Percentiles rank a stretch among this genome's conserved stretches.
These are phyloP conservation scores for Athelia sp. DNA, from an alignment of 1,284 basidiomycete genomes.

Conservation along the genomic window DNA sequence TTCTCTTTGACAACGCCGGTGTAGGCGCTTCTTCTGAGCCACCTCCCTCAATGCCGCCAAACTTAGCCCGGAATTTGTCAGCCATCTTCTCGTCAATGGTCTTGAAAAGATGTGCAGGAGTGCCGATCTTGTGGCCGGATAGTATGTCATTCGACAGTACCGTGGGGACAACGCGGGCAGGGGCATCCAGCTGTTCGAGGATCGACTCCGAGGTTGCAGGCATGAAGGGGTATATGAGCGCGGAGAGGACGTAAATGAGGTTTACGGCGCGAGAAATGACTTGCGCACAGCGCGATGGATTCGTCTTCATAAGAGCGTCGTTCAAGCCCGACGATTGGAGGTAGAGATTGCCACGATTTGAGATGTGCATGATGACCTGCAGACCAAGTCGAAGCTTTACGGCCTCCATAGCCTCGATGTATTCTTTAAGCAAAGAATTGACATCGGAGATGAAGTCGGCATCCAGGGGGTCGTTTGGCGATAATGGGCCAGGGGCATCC, in stretches of 20 bases:
- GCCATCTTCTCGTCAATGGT: slow-evolving; percentile 91
- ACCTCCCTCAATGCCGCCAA: slow-evolving; percentile 56
- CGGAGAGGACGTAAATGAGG: slow-evolving; percentile 88
- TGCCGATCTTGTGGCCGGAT: slow-evolving; percentile 82
- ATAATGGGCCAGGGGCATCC: slow-evolving; percentile 63
- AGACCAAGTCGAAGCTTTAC: slow-evolving; percentile 90
- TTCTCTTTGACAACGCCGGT: slow-evolving; percentile 47
- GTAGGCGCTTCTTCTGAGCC: slow-evolving; percentile 32
- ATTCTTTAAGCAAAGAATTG: slow-evolving; percentile 78
- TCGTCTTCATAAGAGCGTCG: slow-evolving; percentile 82
- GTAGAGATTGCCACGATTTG: slow-evolving; percentile 91
- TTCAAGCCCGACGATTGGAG: slow-evolving; percentile 89
- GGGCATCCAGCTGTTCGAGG: slow-evolving; percentile 87
- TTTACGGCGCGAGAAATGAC: slow-evolving; percentile 90
- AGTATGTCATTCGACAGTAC: slow-evolving; percentile 77
- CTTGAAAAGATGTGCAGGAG: slow-evolving; percentile 90
- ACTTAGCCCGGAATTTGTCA: slow-evolving; percentile 78
- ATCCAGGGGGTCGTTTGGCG: slow-evolving; percentile 67
- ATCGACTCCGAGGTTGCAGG: slow-evolving; percentile 84
- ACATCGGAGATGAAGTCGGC: slow-evolving; percentile 79
- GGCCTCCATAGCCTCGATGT: slow-evolving; percentile 85
- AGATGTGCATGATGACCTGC: slow-evolving; percentile 86
- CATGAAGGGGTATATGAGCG: slow-evolving; percentile 94
- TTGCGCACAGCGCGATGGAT: slow-evolving; percentile 84
- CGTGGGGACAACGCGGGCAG: slow-evolving; percentile 71